Base-by-base conservation (phyloP, 2,329 filamentous ascomycete genomes). In the Claviceps humidiphila region DNA sequence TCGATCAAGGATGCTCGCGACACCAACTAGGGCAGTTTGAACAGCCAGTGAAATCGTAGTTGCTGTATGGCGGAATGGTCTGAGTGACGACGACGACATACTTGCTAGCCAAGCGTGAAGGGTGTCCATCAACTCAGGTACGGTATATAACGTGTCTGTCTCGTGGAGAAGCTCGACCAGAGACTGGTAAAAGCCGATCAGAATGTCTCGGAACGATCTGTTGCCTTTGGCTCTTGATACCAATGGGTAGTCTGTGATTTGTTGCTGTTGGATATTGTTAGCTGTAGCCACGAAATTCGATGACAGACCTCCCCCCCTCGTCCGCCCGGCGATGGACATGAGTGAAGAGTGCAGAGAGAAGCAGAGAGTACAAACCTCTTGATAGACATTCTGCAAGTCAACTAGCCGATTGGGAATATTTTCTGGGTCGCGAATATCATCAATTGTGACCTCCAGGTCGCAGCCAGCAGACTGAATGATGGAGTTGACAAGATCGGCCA, bases 61-160 rank as follows among this genome's bases (percentile, higher is more conserved):
- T 1, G 90, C 87, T 0, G 93, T 98, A 68, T 98, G 93, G 57
- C 93, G 81, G 68, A 98, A 96, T 1, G 93, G 89, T 52, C 93
- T 82, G 56, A 91, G 83, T 4, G 82, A 78, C 0, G 89, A 90
- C 4, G 89, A 93, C 2, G 91, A 93, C 85, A 98, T 88, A 54
- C 87, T 86, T 41, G 84, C 84, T 55, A 96, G 76, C 93, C 93
- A 98, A 53, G 87, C 77, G 59, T 89, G 82, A 47, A 97, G 78
- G 63, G 95, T 95, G 64, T 96, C 89, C 62, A 95, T 81, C 49
- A 98, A 74, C 34, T 84, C 78, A 39, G 74, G 71, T 56, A 94
- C 85, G 45, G 78, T 81, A 70, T 95, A 95, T 49, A 98, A 71
- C 20, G 87, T 71, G 24, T 86, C 85, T n/a, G 86, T 86, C 59